These are phyloP conservation scores for Amaranthus cruentus DNA, from an alignment of 148 eudicot species.

Conservation along the genomic window DNA sequence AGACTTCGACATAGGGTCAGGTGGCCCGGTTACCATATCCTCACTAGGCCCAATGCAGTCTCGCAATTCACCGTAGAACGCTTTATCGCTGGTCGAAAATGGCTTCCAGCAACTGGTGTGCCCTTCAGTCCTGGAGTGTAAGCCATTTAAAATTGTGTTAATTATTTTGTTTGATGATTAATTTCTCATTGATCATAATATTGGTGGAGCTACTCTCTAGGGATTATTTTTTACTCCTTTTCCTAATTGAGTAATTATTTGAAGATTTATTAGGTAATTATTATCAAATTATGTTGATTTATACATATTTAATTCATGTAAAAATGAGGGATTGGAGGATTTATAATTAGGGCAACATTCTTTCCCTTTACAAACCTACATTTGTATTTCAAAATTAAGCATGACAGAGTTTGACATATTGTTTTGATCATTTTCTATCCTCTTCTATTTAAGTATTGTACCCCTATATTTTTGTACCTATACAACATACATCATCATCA, in stretches of 20 bases:
- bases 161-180: constrained; percentile 14
- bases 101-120: constrained; percentile 66
- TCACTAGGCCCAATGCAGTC: constrained; percentile 23
- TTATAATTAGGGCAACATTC: background rate
- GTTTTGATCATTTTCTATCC: background rate
- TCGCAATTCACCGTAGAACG: constrained; percentile 34
- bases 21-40: constrained; percentile 55
- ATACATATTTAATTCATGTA: constrained; percentile 14
- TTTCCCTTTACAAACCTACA: background rate
- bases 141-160: constrained; percentile 1
- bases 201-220: constrained; percentile 1
- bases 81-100: constrained; percentile 52
- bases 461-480: no score
- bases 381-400: background rate
- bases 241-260: constrained; percentile 3
- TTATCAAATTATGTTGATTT: constrained; percentile 1
- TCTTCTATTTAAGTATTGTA: no score
- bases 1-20: constrained; percentile 36
- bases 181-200: constrained; percentile 27
- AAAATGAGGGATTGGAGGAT: background rate
- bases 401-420: background rate
- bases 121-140: constrained; percentile 47
- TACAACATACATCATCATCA: no score
- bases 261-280: constrained; percentile 10
- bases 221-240: constrained; percentile 9